Evolutionary conservation across 129 eudicot species (phyloP).

Genomic region (Heracleum sosnowskyi): DNA sequence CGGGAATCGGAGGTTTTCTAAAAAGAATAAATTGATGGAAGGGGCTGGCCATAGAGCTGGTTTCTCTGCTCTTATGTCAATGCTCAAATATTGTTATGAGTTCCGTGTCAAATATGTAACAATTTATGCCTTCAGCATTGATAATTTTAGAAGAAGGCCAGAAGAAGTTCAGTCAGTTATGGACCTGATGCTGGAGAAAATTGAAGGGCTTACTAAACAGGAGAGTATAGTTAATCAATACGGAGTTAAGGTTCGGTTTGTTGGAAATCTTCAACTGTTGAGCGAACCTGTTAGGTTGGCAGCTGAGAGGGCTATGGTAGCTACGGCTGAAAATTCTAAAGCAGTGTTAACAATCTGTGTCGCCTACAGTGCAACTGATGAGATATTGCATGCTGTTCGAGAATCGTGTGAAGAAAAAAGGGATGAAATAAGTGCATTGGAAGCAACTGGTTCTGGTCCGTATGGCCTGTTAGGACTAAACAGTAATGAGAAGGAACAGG

Average conservation of each 20-base stretch:
- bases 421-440: slow-evolving; percentile 16
- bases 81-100: slow-evolving; percentile 57
- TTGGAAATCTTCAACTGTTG: slow-evolving; percentile 44
- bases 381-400: slow-evolving; percentile 45
- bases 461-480: slow-evolving; percentile 11
- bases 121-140: slow-evolving; percentile 68
- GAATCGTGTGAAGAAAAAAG: slow-evolving; percentile 30
- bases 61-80: slow-evolving; percentile 42
- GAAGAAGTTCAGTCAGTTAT: slow-evolving; percentile 57
- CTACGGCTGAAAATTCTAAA: slow-evolving; percentile 39
- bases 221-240: slow-evolving; percentile 44
- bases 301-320: slow-evolving; percentile 46
- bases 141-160: slow-evolving; percentile 54
- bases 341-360: slow-evolving; percentile 36
- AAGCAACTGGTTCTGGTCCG: slow-evolving; percentile 12
- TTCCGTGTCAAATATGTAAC: slow-evolving; percentile 48
- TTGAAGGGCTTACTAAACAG: slow-evolving; percentile 42
- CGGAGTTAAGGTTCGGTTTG: slow-evolving; percentile 47
- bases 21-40: slow-evolving; percentile 36
- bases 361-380: slow-evolving; percentile 58
- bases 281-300: slow-evolving; percentile 33
- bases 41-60: slow-evolving; percentile 65
- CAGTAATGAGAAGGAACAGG: slow-evolving; percentile 11
- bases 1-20: slow-evolving; percentile 66
- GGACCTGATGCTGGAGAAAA: slow-evolving; percentile 48